A percentile compares a stretch with the other conserved stretches of the same genome.
These are phyloP conservation scores for Pilatotrama ljubarskyi DNA, from an alignment of 768 basidiomycete genomes.

Conservation along the genomic window DNA sequence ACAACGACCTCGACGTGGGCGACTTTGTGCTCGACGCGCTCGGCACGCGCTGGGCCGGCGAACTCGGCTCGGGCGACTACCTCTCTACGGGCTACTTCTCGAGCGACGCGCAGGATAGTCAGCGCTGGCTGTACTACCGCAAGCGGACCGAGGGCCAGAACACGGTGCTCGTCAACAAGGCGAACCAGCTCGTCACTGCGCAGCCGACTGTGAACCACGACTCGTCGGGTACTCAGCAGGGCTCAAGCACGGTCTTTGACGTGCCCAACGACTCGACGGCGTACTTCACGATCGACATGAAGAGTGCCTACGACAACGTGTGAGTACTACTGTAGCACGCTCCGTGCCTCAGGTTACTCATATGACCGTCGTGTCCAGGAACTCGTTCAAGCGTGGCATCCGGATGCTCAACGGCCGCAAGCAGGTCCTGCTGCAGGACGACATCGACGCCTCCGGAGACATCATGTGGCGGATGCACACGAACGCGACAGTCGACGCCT, in stretches of 20 bases:
- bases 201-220: slow-evolving; percentile 56
- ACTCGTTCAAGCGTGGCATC: slow-evolving; percentile 82
- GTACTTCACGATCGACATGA: slow-evolving; percentile 74
- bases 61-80: slow-evolving; percentile 90
- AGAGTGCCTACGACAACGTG: slow-evolving; percentile 72
- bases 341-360: background rate
- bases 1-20: slow-evolving; percentile 91
- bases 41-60: slow-evolving; percentile 92
- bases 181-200: slow-evolving; percentile 79
- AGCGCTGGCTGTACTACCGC: slow-evolving; percentile 90
- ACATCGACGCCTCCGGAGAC: slow-evolving; percentile 59
- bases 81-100: slow-evolving; percentile 73
- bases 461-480: slow-evolving; percentile 95
- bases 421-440: slow-evolving; percentile 93
- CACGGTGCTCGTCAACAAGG: slow-evolving; percentile 72
- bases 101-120: slow-evolving; percentile 62
- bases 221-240: slow-evolving; percentile 60
- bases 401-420: slow-evolving; percentile 78
- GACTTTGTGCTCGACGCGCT: slow-evolving; percentile 95
- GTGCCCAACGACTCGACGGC: slow-evolving; percentile 70
- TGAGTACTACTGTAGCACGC: slow-evolving; percentile 38
- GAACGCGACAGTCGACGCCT: slow-evolving; percentile 73
- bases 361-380: slow-evolving; percentile 37
- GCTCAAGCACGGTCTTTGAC: slow-evolving; percentile 78
- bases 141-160: slow-evolving; percentile 98